These are phyloP conservation scores for Colletotrichum chlorophyti DNA, from an alignment of 2,329 filamentous ascomycete species.

Conservation along the genomic window DNA sequence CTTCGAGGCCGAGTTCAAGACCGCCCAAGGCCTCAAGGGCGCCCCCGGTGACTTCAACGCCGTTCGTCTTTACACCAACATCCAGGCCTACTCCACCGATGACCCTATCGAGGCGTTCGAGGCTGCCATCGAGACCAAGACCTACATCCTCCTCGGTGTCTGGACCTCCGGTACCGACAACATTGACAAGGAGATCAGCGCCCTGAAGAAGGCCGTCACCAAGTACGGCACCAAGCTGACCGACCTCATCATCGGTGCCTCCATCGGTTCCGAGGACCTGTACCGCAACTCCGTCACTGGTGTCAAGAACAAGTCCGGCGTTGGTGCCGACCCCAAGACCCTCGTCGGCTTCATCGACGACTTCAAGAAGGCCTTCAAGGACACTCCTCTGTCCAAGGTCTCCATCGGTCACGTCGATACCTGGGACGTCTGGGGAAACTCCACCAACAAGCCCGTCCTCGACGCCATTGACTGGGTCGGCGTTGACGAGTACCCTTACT, in stretches of 20 bases:
- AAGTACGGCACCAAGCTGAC: slow-evolving; percentile 57
- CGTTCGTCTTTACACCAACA: slow-evolving; percentile 72
- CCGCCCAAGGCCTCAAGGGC: slow-evolving; percentile 46
- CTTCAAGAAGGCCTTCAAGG: slow-evolving; percentile 64
- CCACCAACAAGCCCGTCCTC: slow-evolving; percentile 65
- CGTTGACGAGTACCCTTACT: slow-evolving; percentile 72
- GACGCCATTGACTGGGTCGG: slow-evolving; percentile 70
- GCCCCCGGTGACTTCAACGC: slow-evolving; percentile 63
- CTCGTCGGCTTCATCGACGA: slow-evolving; percentile 71
- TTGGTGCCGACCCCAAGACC: slow-evolving; percentile 64
- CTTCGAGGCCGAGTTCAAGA: slow-evolving; percentile 54
- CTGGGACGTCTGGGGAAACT: slow-evolving; percentile 68
- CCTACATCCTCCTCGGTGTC: slow-evolving; percentile 68
- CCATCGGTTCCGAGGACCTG: slow-evolving; percentile 72
- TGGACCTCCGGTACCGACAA: slow-evolving; percentile 64
- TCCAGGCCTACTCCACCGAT: slow-evolving; percentile 69
- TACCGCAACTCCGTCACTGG: slow-evolving; percentile 70
- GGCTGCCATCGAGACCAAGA: slow-evolving; percentile 67
- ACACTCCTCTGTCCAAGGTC: slow-evolving; percentile 49
- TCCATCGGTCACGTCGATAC: slow-evolving; percentile 73
- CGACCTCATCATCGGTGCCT: slow-evolving; percentile 68
- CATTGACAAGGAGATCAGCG: slow-evolving; percentile 66
- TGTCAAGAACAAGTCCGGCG: slow-evolving; percentile 65
- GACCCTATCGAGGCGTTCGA: slow-evolving; percentile 85
- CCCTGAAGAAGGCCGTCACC: slow-evolving; percentile 62